Conservation (phyloP, 192 early-diverging fungal species). For the Podila minutissima region DNA sequence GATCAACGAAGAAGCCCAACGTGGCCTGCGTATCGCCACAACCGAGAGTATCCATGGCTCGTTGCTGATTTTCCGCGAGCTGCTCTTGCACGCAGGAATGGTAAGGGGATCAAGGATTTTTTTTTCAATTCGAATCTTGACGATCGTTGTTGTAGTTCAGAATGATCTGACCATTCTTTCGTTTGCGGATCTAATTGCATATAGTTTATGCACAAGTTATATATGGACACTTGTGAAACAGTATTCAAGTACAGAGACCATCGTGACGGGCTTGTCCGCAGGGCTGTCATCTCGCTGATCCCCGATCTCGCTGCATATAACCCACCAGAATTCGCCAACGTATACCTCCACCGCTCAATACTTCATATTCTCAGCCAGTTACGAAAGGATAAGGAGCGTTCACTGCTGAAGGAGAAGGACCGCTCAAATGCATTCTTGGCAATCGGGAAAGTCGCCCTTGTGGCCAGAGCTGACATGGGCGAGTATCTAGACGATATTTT, state of each 20-base stretch:
- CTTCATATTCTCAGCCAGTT: conserved; percentile 75
- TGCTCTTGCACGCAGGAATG: conserved; percentile 84
- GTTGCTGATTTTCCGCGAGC: conserved; percentile 81
- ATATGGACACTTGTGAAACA: conserved; percentile 77
- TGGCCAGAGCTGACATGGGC: conserved; percentile 78
- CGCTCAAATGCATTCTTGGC: conserved; percentile 75
- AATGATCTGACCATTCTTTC: background rate
- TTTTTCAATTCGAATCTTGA: background rate
- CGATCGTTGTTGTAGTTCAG: too few species aligned
- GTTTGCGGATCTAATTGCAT: background rate
- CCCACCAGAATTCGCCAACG: conserved; percentile 72
- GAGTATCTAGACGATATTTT: conserved; percentile 85
- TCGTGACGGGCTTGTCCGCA: conserved; percentile 80
- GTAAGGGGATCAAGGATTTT: conserved; percentile 47
- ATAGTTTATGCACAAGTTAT: conserved; percentile 87
- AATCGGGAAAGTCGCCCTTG: conserved; percentile 87
- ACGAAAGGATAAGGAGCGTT: conserved; percentile 76
- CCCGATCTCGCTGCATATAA: conserved; percentile 86
- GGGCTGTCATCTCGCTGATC: conserved; percentile 85
- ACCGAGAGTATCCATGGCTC: conserved; percentile 89
- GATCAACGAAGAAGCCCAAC: conserved; percentile 86
- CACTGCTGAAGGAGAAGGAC: conserved; percentile 53
- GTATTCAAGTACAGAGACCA: conserved; percentile 83
- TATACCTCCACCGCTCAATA: conserved; percentile 79
- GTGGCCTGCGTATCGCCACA: conserved; percentile 72